Conservation (phyloP, 176 grass and related monocot genomes). For the Neostapfia colusana region DNA sequence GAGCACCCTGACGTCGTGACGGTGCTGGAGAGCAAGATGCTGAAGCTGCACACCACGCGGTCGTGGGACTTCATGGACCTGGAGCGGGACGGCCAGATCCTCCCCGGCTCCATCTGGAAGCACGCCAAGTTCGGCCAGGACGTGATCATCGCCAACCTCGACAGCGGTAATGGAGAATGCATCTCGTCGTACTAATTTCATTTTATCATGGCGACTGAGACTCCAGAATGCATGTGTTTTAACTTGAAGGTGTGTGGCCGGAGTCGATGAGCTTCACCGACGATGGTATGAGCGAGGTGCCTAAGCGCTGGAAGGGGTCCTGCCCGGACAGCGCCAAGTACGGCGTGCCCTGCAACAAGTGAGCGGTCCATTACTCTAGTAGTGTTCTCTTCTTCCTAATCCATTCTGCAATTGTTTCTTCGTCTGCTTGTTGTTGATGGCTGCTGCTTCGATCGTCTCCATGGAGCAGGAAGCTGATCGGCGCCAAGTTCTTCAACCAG, state of each 20-base stretch:
- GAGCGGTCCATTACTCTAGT: no score
- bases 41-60: constrained; percentile 70
- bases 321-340: constrained; percentile 51
- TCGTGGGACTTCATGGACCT: constrained; percentile 72
- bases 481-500: constrained; percentile 61
- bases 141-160: constrained; percentile 69
- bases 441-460: background rate
- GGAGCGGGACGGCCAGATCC: constrained; percentile 35
- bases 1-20: constrained; percentile 65
- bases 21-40: constrained; percentile 52
- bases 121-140: constrained; percentile 50
- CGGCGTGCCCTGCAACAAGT: constrained; percentile 72
- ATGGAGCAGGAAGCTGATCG: constrained; percentile 60
- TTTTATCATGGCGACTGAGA: no score
- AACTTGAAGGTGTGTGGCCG: constrained; percentile 67
- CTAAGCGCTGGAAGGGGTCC: constrained; percentile 63
- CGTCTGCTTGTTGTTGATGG: background rate
- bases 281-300: constrained; percentile 49
- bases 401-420: background rate
- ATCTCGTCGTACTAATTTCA: background rate
- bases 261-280: constrained; percentile 74
- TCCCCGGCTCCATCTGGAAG: constrained; percentile 50
- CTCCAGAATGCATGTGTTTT: no score
- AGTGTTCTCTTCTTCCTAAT: background rate
- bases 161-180: constrained; percentile 51